These are phyloP conservation scores for Lecanosticta acicola DNA, from an alignment of 2,329 filamentous ascomycete species.

Conservation along the genomic window DNA sequence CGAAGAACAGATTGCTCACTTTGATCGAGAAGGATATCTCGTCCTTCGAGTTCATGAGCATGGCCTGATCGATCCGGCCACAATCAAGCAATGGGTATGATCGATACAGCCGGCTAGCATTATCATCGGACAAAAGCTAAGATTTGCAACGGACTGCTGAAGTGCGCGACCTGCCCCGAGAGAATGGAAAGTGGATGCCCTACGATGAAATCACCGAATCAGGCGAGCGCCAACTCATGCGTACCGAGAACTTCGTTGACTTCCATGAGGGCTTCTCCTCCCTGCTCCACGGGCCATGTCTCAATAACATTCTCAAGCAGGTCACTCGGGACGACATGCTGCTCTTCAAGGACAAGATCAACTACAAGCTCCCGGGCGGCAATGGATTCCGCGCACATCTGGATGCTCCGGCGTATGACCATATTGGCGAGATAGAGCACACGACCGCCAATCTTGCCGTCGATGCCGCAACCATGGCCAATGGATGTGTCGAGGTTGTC, in stretches of 20 bases:
- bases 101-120: background rate
- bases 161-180: constrained; percentile 20
- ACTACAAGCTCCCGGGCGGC: constrained; percentile 40
- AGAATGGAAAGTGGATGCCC: constrained; percentile 26
- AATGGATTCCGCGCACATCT: constrained; percentile 40
- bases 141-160: no score
- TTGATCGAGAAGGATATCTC: constrained; percentile 22
- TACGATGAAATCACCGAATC: constrained; percentile 23
- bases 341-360: constrained; percentile 43
- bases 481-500: constrained; percentile 40
- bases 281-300: constrained; percentile 34
- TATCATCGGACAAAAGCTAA: no score
- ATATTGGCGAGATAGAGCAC: constrained; percentile 39
- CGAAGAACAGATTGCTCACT: constrained; percentile 20
- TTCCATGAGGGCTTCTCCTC: constrained; percentile 31
- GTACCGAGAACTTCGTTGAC: constrained; percentile 27
- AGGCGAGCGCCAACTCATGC: constrained; percentile 24
- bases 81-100: constrained; percentile 17
- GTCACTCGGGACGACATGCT: constrained; percentile 37
- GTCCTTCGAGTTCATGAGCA: constrained; percentile 20
- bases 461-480: constrained; percentile 33
- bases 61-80: constrained; percentile 15
- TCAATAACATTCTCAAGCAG: constrained; percentile 30
- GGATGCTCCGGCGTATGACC: constrained; percentile 40
- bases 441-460: constrained; percentile 39